phyloP scores from a whole-genome alignment of 2,329 filamentous ascomycete genomes.

The Dactylellina parvicollis region DNA sequence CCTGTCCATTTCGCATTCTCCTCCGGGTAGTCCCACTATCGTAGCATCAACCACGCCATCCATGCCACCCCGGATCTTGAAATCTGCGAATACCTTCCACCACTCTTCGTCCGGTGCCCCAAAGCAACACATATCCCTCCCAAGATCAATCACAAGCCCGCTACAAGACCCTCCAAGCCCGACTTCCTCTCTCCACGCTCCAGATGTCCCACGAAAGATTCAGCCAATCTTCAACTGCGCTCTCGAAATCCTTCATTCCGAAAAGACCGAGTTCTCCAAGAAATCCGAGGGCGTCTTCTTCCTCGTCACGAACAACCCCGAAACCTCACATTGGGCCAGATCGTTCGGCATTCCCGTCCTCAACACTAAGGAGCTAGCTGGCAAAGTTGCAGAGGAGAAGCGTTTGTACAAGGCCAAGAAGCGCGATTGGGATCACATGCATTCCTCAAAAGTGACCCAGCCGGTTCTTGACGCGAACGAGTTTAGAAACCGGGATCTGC shows the following conservation, averaged over 20 bases:
- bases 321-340: constrained; percentile 56
- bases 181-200: constrained; percentile 21
- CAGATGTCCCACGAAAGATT: constrained; percentile 55
- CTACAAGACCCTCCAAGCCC: constrained; percentile 32
- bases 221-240: constrained; percentile 58
- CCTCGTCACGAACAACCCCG: constrained; percentile 58
- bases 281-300: constrained; percentile 54
- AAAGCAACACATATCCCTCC: constrained; percentile 31
- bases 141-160: constrained; percentile 23
- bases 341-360: constrained; percentile 55
- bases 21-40: constrained; percentile 39
- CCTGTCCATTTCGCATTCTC: constrained; percentile 42
- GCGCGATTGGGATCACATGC: constrained; percentile 55
- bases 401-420: constrained; percentile 56
- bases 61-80: constrained; percentile 47
- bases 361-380: constrained; percentile 53
- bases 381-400: constrained; percentile 55
- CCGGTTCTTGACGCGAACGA: constrained; percentile 44
- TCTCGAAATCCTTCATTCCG: constrained; percentile 51
- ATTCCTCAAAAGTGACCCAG: constrained; percentile 39
- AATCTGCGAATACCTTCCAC: constrained; percentile 31
- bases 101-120: constrained; percentile 21
- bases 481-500: constrained; percentile 40
- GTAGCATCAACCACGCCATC: constrained; percentile 6
- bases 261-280: constrained; percentile 30